These are phyloP conservation scores for Excoecaria agallocha DNA, from an alignment of 345 rosid species.

Conservation along the genomic window DNA sequence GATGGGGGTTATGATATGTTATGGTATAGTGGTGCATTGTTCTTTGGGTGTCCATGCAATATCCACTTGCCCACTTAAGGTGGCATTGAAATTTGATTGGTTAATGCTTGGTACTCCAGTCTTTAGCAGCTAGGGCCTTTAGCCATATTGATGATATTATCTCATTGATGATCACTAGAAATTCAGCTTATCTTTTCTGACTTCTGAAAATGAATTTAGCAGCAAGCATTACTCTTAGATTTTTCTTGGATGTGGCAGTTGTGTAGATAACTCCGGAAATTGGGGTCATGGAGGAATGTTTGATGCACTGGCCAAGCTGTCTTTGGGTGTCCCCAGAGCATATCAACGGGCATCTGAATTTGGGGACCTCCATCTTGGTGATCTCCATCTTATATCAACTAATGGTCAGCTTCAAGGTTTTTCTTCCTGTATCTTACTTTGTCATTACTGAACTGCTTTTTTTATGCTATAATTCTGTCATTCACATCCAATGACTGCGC, in stretches of 20 bases:
- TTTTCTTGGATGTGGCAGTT: conserved; percentile 45
- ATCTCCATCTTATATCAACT: conserved; percentile 65
- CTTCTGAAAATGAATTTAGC: not conserved
- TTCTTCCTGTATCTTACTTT: not conserved
- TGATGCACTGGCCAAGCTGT: conserved; percentile 59
- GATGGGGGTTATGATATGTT: not conserved
- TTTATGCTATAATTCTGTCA: not conserved
- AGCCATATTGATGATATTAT: not conserved
- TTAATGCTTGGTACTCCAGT: not conserved
- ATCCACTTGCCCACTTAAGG: not conserved
- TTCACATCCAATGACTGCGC: not conserved
- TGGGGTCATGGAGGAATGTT: conserved; percentile 97
- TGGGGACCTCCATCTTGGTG: conserved; percentile 79
- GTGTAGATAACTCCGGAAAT: conserved; percentile 78
- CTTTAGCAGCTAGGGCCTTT: not conserved
- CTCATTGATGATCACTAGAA: not conserved
- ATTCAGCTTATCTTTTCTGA: not conserved
- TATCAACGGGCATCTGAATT: conserved; percentile 62
- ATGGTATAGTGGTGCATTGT: not conserved
- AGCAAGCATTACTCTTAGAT: not conserved
- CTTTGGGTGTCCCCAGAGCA: conserved; percentile 47
- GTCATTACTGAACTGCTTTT: not conserved
- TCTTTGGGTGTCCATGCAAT: not conserved
- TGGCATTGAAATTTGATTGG: not conserved
- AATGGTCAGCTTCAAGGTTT: conserved; percentile 45